A percentile compares a stretch with the other conserved stretches of the same genome.
Evolutionary conservation across 495 filamentous ascomycete genomes (phyloP).

Genomic region (Jackrogersella multiformis): DNA sequence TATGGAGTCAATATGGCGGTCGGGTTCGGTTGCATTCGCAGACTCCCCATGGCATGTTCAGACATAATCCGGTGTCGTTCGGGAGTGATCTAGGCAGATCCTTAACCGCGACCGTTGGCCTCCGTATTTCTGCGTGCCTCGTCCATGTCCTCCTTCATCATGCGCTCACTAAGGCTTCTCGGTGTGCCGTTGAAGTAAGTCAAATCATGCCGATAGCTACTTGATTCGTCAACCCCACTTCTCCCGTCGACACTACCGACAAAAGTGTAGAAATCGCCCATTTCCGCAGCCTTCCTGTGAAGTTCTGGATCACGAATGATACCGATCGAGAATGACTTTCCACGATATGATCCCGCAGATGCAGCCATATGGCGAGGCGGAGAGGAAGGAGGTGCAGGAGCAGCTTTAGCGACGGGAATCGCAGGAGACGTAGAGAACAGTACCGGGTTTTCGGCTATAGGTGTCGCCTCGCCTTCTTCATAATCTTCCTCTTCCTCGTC

Average conservation of each 20-base stretch:
- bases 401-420: constrained; percentile 37
- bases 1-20: neutral
- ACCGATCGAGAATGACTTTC: constrained; percentile 47
- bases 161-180: constrained; percentile 54
- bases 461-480: constrained; percentile 37
- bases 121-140: constrained; percentile 33
- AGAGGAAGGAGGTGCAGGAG: constrained; percentile 21
- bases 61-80: neutral
- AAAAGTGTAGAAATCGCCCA: constrained; percentile 57
- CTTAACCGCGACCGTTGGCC: constrained; percentile 20
- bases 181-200: constrained; percentile 47
- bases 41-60: neutral
- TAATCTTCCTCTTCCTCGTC: constrained; percentile 40
- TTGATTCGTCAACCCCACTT: constrained; percentile 51
- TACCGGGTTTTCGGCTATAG: constrained; percentile 31
- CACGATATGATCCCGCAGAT: constrained; percentile 56
- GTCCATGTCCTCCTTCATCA: constrained; percentile 54
- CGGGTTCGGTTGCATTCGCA: neutral
- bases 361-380: constrained; percentile 29
- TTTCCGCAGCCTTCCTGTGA: constrained; percentile 54
- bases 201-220: constrained; percentile 52
- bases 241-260: constrained; percentile 57
- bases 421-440: constrained; percentile 37
- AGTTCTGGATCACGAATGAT: constrained; percentile 54
- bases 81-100: neutral